phyloP scores from a whole-genome alignment of 108 stramenopile genomes.

The Fistulifera pelliculosa region DNA sequence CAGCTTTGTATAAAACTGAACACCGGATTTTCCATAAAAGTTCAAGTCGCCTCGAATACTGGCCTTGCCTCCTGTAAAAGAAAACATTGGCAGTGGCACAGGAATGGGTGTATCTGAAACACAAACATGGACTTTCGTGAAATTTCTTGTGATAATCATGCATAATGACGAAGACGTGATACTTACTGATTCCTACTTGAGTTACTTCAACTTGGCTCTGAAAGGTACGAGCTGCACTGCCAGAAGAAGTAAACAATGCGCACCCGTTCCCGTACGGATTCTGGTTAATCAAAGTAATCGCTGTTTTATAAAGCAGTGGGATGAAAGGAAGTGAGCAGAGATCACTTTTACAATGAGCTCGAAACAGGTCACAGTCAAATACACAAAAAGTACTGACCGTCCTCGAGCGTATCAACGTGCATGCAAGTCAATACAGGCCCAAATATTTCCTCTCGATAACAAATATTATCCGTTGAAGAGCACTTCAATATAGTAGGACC shows the following conservation, averaged over 20 bases:
- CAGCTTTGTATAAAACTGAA: conserved; percentile 89
- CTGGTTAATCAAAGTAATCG: conserved; percentile 73
- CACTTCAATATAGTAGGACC: conserved; percentile 77
- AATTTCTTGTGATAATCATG: conserved; percentile 27
- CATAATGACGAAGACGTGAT: background rate
- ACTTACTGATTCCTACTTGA: conserved; percentile 66
- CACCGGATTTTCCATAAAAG: conserved; percentile 87
- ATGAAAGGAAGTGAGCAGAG: too few species aligned
- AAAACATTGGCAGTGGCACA: conserved; percentile 92
- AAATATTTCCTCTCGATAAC: conserved; percentile 93
- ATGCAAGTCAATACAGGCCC: conserved; percentile 85
- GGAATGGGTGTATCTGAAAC: conserved; percentile 82
- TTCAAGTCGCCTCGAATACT: conserved; percentile 89
- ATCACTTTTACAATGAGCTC: too few species aligned
- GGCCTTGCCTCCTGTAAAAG: conserved; percentile 85
- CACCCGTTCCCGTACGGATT: conserved; percentile 92
- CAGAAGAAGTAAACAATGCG: conserved; percentile 82
- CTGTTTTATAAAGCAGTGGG: conserved; percentile 8
- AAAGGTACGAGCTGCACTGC: conserved; percentile 87
- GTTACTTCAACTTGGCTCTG: conserved; percentile 86
- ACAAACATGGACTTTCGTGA: conserved; percentile 9
- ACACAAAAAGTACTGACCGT: conserved; percentile 13
- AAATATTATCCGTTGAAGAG: conserved; percentile 34
- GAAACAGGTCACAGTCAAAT: too few species aligned
- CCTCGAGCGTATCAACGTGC: conserved; percentile 73